phyloP scores from a whole-genome alignment of 148 eudicot genomes.

The Rhododendron williamsianum region DNA sequence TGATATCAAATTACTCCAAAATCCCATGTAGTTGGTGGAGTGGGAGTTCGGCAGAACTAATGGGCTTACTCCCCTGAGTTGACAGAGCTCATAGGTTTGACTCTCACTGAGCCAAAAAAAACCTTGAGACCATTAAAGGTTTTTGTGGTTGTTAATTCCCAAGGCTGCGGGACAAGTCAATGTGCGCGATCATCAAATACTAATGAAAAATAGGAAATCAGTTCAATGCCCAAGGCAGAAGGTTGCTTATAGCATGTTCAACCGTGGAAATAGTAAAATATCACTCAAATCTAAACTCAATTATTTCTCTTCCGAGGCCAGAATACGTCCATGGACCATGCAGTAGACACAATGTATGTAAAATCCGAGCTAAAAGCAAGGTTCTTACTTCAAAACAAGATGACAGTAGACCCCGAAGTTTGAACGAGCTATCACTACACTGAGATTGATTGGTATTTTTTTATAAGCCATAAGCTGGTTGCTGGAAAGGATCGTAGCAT shows the following conservation, averaged over 20 bases:
- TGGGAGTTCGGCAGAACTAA: neutral
- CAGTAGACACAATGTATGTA: neutral
- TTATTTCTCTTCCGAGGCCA: neutral
- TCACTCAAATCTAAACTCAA: neutral
- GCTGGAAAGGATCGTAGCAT: neutral
- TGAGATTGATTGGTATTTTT: neutral
- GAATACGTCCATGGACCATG: neutral
- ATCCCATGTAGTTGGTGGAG: neutral
- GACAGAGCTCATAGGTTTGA: neutral
- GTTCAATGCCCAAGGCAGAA: neutral
- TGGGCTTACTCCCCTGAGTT: neutral
- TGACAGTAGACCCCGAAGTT: neutral
- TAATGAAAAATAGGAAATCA: neutral
- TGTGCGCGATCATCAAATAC: neutral
- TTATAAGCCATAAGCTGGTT: neutral
- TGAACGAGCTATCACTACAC: neutral
- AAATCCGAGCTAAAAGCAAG: neutral
- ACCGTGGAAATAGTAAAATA: neutral
- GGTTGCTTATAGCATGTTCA: neutral
- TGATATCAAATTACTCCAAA: neutral
- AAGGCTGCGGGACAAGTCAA: neutral
- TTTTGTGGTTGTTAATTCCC: neutral
- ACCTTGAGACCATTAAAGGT: neutral
- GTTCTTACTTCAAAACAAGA: neutral
- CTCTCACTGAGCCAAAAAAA: neutral